Percentiles rank a stretch among this genome's conserved stretches.
phyloP scores from a whole-genome alignment of 805 yeast species.

The Saturnispora saitoi region DNA sequence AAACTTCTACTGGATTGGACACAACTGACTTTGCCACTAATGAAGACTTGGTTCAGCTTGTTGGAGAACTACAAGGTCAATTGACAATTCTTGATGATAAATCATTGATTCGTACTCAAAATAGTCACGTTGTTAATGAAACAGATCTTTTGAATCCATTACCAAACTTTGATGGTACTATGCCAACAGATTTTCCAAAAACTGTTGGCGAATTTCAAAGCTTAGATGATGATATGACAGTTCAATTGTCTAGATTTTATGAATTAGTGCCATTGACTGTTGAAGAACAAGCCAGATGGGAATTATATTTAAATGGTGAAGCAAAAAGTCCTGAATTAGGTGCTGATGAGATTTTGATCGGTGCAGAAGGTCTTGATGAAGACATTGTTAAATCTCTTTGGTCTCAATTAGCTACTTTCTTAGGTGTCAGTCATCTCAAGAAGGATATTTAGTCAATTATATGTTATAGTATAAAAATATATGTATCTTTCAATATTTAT shows the following conservation, averaged over 20 bases:
- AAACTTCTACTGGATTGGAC: constrained; percentile 23
- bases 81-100: constrained; percentile 72
- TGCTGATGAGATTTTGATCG: constrained; percentile 23
- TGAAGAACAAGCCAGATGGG: constrained; percentile 44
- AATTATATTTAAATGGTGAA: constrained; percentile 45
- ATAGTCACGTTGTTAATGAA: constrained; percentile 39
- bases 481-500: background rate
- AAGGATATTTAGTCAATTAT: constrained; percentile 4
- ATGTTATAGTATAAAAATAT: background rate
- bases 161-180: constrained; percentile 72
- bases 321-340: constrained; percentile 30
- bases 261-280: constrained; percentile 63
- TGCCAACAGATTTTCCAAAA: constrained; percentile 53
- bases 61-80: constrained; percentile 85
- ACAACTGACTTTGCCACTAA: constrained; percentile 60
- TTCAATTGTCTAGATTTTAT: constrained; percentile 60
- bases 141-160: constrained; percentile 53
- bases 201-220: constrained; percentile 45
- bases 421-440: constrained; percentile 35
- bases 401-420: constrained; percentile 57
- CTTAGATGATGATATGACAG: constrained; percentile 37
- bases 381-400: constrained; percentile 31
- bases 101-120: constrained; percentile 60
- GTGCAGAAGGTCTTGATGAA: constrained; percentile 18
- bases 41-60: constrained; percentile 79